phyloP scores from a whole-genome alignment of 331 rosid species.

The Phaseolus coccineus region DNA sequence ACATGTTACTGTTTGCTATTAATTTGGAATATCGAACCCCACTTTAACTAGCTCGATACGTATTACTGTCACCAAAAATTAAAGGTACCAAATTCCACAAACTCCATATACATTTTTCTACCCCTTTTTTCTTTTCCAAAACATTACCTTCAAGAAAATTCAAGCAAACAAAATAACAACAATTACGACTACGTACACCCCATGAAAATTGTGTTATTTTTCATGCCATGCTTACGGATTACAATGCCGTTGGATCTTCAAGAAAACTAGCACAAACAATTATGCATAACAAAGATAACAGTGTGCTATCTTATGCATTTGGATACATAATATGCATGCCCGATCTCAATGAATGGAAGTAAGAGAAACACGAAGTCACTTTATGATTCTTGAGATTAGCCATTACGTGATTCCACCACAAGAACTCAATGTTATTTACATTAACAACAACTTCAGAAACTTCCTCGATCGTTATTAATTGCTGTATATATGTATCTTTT shows the following conservation, averaged over 20 bases:
- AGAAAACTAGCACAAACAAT: neutral
- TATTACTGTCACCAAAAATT: neutral
- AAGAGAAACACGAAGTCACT: constrained; percentile 25
- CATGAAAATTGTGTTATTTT: neutral
- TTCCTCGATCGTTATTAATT: neutral
- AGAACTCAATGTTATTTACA: neutral
- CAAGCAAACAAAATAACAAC: neutral
- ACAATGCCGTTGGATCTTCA: neutral
- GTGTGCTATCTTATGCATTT: neutral
- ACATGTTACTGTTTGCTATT: constrained; percentile 17
- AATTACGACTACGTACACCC: constrained; percentile 6
- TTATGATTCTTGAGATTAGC: neutral
- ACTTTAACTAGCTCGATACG: neutral
- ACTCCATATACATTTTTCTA: neutral
- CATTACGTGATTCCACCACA: constrained; percentile 5
- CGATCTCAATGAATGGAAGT: constrained; percentile 10
- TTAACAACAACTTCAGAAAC: neutral
- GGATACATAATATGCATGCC: constrained; percentile 10
- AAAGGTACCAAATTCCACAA: neutral
- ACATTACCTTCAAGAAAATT: neutral
- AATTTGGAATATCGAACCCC: constrained; percentile 7
- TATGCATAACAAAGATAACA: constrained; percentile 6
- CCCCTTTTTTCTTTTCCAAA: constrained; percentile 30
- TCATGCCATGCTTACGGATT: neutral
- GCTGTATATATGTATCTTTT: neutral